Evolutionary conservation across 768 basidiomycete species (phyloP), one percentile per base, ranked within the genome.

Genomic region (Cystofilobasidium ferigula): DNA sequence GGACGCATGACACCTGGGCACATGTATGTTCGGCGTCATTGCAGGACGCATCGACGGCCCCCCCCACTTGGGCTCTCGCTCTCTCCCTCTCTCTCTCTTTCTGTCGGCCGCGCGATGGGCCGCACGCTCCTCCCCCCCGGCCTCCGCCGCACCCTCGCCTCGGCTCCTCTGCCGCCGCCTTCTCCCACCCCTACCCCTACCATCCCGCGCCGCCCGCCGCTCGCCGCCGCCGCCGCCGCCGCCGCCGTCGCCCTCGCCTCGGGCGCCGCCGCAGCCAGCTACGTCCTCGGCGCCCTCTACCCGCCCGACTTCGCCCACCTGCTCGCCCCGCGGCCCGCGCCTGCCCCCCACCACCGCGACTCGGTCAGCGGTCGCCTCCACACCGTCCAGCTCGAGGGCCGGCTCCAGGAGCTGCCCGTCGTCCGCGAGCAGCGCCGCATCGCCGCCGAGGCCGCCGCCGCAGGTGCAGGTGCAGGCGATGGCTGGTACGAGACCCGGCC

Each of bases 301-400:
- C 88, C 87, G 8, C 88, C 85, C 8, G 76, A 81, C 0, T 74
- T 86, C 32, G 72, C 86, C 42, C 79, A 84, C 24, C 80, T 89
- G 60, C 77, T 94, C 30, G 86, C 85, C 56, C 91, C 92, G 3
- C 81, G 86, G 13, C 78, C 82, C 0, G 87, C 89, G 0, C 87
- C 90, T 0, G 82, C 86, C 0, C 87, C 89, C 0, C 82, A 81
- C 22, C 79, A 81, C 68, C 80, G 78, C 16, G 80, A 81, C 66
- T 83, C 84, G 3, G 80, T 78, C 0, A 82, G 84, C 68, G 84
- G 86, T 0, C 74, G 81, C 42, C 80, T 80, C 2, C 82, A 86
- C 71, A 81, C 81, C 5, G 79, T 78, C 22, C 74, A 77, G 8
- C 78, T 95, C 60, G 94, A 98, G 73, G 73, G 78, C 22, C 76